Evolutionary conservation across 2,329 filamentous ascomycete species (phyloP), one percentile per base, ranked within the genome.

Genomic region (Colletotrichum horii): DNA sequence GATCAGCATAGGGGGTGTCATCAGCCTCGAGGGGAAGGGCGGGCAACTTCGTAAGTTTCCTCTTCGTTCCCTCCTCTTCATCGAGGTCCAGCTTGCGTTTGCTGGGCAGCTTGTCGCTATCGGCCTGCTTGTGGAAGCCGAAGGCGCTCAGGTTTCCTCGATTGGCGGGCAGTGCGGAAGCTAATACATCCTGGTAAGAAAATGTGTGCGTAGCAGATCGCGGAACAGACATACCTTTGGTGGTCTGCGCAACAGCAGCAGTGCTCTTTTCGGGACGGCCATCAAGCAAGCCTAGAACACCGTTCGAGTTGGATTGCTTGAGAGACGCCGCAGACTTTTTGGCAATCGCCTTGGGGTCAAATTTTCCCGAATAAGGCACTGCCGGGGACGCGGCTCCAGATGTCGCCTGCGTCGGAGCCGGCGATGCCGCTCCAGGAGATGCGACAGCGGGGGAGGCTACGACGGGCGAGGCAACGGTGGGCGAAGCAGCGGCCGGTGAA

Each of bases 21-120:
- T 93, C 91, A 76, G 89, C 90, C 81, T 93, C 91, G 70, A 94
- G 88, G 70, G 93, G 91, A 75, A 95, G 91, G 78, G 93, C 93
- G 74, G 96, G 96, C 76, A 99, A 92, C 85, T 96, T 97, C 82
- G 95, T 95, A 78, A 99, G 91, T 87, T 97, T 98, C 83, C 96
- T 94, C 81, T 94, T 93, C 3, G 93, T 94, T 36, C 92, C 93
- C 80, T 98, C 95, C 80, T 98, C 96, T 81, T 98, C 96, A 76
- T 94, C 96, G 79, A 98, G 93, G 79, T 96, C 93, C 26, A 98
- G 88, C 76, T 94, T 95, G 79, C 93, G 93, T 81, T 95, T 95
- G 24, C 91, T 88, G 6, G 91, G 88, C 5, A 90, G 83, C 80
- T 94, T 95, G 67, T 95, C 93, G 26, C 84, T 84, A 69, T 95